Conservation (phyloP, 1,139 yeast genomes). For the Scheffersomyces cryptocercus region DNA sequence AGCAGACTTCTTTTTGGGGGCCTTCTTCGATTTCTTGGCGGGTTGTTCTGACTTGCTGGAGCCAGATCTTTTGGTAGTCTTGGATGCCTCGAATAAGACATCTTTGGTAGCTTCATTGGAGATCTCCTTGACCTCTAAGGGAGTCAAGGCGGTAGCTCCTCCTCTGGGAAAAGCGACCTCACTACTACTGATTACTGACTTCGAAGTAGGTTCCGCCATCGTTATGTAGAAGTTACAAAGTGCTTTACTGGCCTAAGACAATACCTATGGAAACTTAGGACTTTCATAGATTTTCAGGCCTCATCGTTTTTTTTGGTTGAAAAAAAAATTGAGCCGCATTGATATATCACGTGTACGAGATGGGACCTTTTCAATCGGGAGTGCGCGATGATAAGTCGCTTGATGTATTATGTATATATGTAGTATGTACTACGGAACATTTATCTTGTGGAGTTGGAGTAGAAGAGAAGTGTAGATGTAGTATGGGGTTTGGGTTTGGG, state of each 20-base stretch:
- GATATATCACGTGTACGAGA: neutral
- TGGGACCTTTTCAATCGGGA: neutral
- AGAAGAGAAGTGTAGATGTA: no score
- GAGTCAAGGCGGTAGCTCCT: slow-evolving; percentile 81
- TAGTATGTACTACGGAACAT: no score
- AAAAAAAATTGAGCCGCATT: slow-evolving; percentile 1
- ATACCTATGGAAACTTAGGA: no score
- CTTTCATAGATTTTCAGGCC: no score
- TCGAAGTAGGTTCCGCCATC: slow-evolving; percentile 1
- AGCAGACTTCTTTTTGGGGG: slow-evolving; percentile 34
- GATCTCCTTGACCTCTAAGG: slow-evolving; percentile 89
- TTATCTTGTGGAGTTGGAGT: no score
- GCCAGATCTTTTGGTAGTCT: slow-evolving; percentile 31
- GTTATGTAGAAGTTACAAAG: no score
- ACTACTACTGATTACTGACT: slow-evolving; percentile 35
- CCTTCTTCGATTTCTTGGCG: slow-evolving; percentile 26
- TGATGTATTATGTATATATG: no score
- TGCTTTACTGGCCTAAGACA: no score
- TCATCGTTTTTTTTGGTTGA: neutral
- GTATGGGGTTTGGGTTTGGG: no score
- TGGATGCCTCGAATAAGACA: slow-evolving; percentile 64
- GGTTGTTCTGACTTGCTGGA: slow-evolving; percentile 25
- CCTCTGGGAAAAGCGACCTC: slow-evolving; percentile 95
- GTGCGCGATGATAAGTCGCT: slow-evolving; percentile 1
- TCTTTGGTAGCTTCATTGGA: slow-evolving; percentile 91